These are phyloP conservation scores for Yarrowia galli DNA, from an alignment of 1,139 yeast genomes.

Conservation along the genomic window DNA sequence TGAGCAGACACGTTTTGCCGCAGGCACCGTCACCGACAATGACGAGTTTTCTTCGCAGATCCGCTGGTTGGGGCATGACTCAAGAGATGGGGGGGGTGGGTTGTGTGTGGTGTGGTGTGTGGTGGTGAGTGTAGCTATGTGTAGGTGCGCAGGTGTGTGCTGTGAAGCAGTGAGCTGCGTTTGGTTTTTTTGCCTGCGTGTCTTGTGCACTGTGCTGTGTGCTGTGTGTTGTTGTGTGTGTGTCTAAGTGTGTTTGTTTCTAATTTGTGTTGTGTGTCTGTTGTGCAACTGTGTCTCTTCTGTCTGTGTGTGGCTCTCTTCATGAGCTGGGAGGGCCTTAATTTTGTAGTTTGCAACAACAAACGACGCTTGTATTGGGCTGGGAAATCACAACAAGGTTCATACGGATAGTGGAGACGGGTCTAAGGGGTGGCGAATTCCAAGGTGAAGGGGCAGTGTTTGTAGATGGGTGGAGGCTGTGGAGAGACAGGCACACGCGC, in stretches of 20 bases:
- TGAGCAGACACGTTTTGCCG: conserved; percentile 75
- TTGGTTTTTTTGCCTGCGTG: conserved; percentile 28
- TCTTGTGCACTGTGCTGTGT: conserved; percentile 27
- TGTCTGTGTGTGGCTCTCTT: too few species aligned
- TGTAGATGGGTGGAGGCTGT: too few species aligned
- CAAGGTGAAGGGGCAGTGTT: conserved; percentile 17
- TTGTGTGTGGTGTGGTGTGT: conserved; percentile 6
- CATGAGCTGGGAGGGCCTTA: too few species aligned
- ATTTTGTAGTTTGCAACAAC: conserved; percentile 10
- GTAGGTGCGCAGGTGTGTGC: too few species aligned
- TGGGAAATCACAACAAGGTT: conserved; percentile 24
- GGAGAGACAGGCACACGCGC: too few species aligned
- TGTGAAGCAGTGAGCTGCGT: conserved; percentile 1
- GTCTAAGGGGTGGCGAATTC: conserved; percentile 31
- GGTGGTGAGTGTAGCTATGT: background rate
- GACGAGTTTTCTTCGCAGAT: conserved; percentile 71
- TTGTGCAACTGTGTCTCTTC: conserved; percentile 4
- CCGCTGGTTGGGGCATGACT: conserved; percentile 49
- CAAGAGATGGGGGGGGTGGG: background rate
- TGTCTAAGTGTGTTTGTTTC: background rate
- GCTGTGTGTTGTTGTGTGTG: conserved; percentile 5
- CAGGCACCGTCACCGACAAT: conserved; percentile 97
- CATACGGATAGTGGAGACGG: conserved; percentile 23
- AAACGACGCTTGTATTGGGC: background rate
- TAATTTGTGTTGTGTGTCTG: too few species aligned